These are phyloP conservation scores for Serendipita sp. DNA, from an alignment of 768 basidiomycete species.

Conservation along the genomic window DNA sequence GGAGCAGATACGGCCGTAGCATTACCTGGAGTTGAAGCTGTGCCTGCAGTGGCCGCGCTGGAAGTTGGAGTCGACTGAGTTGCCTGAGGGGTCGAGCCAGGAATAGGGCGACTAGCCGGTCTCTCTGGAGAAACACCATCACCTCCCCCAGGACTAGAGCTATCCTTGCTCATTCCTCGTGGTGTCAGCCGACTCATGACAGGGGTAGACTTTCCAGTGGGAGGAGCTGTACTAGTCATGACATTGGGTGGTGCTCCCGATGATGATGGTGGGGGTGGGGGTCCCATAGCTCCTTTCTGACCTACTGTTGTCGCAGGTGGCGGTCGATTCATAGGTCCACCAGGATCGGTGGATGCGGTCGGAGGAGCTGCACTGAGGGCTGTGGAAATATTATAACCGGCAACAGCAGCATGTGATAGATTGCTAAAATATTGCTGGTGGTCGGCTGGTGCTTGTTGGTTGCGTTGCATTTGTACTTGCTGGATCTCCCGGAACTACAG, in stretches of 20 bases:
- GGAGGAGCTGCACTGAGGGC: neutral
- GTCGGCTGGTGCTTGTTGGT: neutral
- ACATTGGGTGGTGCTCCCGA: neutral
- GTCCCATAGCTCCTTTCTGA: neutral
- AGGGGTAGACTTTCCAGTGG: neutral
- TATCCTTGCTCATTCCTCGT: slow-evolving; percentile 1
- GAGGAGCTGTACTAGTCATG: neutral
- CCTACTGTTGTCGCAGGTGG: neutral
- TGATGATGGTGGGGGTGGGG: neutral
- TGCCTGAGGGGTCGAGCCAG: neutral
- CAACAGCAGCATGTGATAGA: neutral
- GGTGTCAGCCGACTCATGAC: neutral
- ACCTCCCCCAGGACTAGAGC: neutral
- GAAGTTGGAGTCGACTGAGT: neutral
- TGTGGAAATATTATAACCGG: neutral
- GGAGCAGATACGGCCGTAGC: neutral
- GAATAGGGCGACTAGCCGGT: slow-evolving; percentile 1
- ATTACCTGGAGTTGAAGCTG: neutral
- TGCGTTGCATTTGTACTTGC: neutral
- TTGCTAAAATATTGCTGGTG: neutral
- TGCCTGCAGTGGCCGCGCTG: neutral
- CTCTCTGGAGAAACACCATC: neutral
- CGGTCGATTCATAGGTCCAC: neutral
- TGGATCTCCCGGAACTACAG: neutral
- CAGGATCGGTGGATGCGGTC: neutral